A percentile compares a stretch with the other conserved stretches of the same genome.
Evolutionary conservation across 768 basidiomycete genomes (phyloP).

Genomic region (Russula foetens): DNA sequence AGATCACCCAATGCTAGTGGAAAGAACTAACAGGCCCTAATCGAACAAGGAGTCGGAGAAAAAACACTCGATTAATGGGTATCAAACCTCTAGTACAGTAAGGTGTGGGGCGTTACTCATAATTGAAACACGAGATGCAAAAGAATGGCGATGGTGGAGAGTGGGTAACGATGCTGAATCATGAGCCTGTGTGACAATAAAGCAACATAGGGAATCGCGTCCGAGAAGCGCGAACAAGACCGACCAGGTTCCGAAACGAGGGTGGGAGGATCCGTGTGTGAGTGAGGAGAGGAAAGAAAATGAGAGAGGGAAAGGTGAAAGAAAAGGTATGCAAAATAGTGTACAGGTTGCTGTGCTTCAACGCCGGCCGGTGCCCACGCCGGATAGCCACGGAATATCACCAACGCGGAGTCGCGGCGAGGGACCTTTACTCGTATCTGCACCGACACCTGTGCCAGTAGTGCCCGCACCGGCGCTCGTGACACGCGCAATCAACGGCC

Average conservation of each 20-base stretch:
- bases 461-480: slow-evolving; percentile 24
- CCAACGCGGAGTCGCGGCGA: slow-evolving; percentile 46
- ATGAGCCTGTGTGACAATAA: neutral
- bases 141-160: neutral
- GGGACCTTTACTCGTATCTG: neutral
- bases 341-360: slow-evolving; percentile 4
- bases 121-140: neutral
- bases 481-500: slow-evolving; percentile 24
- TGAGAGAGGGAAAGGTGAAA: no score
- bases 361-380: slow-evolving; percentile 13
- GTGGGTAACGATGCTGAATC: neutral
- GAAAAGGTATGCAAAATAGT: neutral
- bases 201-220: neutral
- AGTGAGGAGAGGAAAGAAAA: neutral
- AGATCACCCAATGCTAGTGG: no score
- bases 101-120: neutral
- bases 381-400: slow-evolving; percentile 53
- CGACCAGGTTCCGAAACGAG: neutral
- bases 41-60: neutral
- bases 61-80: neutral
- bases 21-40: no score
- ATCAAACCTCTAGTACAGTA: slow-evolving; percentile 18
- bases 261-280: neutral
- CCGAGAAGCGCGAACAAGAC: neutral
- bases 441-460: neutral